A percentile compares a stretch with the other conserved stretches of the same genome.
Conservation (phyloP, 202 grass and related monocot genomes). For the Hordeum pubiflorum region DNA sequence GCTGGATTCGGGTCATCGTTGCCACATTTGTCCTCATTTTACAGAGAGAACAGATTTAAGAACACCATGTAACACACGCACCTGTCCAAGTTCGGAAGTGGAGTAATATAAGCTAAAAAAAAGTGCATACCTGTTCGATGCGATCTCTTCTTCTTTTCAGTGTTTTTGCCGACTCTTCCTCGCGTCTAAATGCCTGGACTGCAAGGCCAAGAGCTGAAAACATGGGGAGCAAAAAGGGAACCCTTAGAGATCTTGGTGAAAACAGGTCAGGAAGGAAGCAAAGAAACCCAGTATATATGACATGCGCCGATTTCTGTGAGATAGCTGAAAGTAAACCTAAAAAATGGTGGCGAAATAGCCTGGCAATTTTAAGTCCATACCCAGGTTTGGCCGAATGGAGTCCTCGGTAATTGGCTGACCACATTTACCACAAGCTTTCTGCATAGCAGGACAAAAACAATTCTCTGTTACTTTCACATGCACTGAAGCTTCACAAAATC, state of each 20-base stretch:
- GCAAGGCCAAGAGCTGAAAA: conserved; percentile 71
- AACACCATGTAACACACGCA: neutral
- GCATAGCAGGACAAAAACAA: conserved; percentile 25
- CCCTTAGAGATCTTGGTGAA: neutral
- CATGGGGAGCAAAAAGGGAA: neutral
- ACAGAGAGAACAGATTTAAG: conserved; percentile 24
- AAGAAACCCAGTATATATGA: neutral
- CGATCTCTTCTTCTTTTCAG: conserved; percentile 68
- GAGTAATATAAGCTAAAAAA: neutral
- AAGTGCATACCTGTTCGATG: conserved; percentile 44
- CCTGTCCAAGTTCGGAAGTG: neutral
- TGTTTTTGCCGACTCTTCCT: conserved; percentile 56
- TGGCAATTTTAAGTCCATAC: conserved; percentile 22
- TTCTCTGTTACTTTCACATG: conserved; percentile 9
- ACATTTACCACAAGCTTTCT: conserved; percentile 84
- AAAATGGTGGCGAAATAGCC: neutral
- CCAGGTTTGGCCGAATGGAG: conserved; percentile 62
- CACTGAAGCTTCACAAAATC: conserved; percentile 3
- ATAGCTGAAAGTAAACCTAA: neutral
- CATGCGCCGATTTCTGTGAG: neutral
- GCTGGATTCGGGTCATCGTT: conserved; percentile 47
- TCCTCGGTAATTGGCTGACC: conserved; percentile 49
- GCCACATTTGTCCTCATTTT: conserved; percentile 64
- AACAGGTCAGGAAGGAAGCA: neutral
- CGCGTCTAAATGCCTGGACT: conserved; percentile 68